A percentile compares a stretch with the other conserved stretches of the same genome.
phyloP scores from a whole-genome alignment of 352 stramenopile genomes.

The Vaucheria bursata region DNA sequence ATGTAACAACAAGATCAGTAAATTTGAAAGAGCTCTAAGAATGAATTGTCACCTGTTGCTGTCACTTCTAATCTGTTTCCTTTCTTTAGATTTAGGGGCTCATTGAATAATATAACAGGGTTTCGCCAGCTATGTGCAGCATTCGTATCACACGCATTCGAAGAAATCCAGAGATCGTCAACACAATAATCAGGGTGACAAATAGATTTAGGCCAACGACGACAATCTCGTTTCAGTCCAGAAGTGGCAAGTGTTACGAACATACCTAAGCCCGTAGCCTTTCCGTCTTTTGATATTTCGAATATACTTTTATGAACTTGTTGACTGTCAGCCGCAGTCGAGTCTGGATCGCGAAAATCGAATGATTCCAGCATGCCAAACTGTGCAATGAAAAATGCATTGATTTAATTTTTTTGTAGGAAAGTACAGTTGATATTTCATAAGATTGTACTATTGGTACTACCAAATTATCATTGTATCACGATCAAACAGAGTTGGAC shows the following conservation, averaged over 20 bases:
- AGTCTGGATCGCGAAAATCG: neutral
- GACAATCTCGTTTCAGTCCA: neutral
- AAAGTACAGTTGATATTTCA: no score
- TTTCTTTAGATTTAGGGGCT: no score
- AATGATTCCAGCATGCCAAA: neutral
- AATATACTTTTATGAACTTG: neutral
- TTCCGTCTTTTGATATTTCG: neutral
- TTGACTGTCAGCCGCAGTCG: neutral
- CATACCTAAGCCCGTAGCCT: neutral
- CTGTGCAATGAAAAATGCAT: no score
- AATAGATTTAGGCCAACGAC: neutral
- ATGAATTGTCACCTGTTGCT: no score
- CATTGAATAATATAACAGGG: no score
- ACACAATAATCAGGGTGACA: neutral
- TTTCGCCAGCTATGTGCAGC: neutral
- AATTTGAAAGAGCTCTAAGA: no score
- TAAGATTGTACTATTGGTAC: no score
- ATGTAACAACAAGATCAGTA: no score
- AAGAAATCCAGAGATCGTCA: neutral
- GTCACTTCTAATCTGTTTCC: no score
- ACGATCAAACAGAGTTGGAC: no score
- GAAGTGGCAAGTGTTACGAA: neutral
- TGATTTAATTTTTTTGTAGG: no score
- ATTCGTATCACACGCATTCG: neutral
- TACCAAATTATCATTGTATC: no score